These are phyloP conservation scores for Plasmodium cynomolgi DNA, from an alignment of 169 alveolate species.

Conservation along the genomic window DNA sequence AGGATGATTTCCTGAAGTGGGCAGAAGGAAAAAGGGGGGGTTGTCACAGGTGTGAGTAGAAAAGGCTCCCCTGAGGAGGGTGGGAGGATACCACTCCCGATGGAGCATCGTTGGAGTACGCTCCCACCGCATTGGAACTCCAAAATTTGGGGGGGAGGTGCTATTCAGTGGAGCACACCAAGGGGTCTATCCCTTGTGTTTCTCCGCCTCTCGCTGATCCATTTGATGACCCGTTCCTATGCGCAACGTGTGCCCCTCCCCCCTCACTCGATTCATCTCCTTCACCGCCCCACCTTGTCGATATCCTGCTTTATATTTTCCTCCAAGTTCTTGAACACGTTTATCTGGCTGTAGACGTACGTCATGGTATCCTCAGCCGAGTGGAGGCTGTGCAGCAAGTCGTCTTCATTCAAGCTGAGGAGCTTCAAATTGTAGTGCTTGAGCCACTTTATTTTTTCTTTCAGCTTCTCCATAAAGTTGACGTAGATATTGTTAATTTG, in stretches of 20 bases:
- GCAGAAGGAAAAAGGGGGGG: not conserved
- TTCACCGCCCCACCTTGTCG: constrained; percentile 21
- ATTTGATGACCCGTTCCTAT: not conserved
- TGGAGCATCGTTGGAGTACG: not conserved
- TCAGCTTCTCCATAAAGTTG: constrained; percentile 72
- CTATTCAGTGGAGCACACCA: not conserved
- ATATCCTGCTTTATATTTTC: constrained; percentile 61
- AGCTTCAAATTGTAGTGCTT: constrained; percentile 61
- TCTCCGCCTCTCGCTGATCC: not conserved
- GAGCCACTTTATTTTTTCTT: constrained; percentile 73
- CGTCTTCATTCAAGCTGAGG: constrained; percentile 31
- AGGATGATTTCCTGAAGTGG: constrained; percentile 32
- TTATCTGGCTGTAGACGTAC: constrained; percentile 48
- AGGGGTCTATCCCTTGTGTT: not conserved
- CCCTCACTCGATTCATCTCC: not conserved
- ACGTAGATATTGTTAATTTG: constrained; percentile 63
- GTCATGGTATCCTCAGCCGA: constrained; percentile 66
- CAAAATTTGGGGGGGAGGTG: not conserved
- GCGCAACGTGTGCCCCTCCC: not conserved
- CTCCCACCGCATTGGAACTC: not conserved
- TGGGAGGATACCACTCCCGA: not conserved
- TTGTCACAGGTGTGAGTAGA: not conserved
- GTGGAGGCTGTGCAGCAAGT: constrained; percentile 27
- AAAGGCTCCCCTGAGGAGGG: not conserved
- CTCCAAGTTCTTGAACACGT: constrained; percentile 55